These are phyloP conservation scores for Phytophthora pinifolia DNA, from an alignment of 352 stramenopile species.

Conservation along the genomic window DNA sequence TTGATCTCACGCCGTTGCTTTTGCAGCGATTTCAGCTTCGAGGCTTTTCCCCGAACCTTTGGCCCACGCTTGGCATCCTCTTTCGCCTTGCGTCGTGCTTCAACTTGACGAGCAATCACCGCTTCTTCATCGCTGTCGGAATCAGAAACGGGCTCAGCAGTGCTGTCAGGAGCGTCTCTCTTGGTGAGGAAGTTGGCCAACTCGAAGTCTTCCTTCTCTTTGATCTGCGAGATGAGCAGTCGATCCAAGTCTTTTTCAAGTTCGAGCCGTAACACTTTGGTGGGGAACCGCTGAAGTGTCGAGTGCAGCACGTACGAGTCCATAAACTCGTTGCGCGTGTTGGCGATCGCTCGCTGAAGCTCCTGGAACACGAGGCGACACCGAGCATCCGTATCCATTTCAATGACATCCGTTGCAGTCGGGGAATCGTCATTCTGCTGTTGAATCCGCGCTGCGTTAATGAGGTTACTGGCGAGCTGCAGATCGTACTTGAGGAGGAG, in stretches of 20 bases:
- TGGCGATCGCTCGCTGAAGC: conserved; percentile 87
- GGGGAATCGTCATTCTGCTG: conserved; percentile 31
- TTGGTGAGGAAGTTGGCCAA: conserved; percentile 46
- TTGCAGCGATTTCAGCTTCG: conserved; percentile 64
- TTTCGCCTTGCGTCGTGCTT: conserved; percentile 36
- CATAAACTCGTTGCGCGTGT: conserved; percentile 87
- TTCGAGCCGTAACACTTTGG: conserved; percentile 85
- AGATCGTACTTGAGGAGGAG: conserved; percentile 71
- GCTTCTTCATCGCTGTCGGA: conserved; percentile 81
- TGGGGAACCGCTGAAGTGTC: conserved; percentile 89
- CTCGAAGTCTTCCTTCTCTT: conserved; percentile 66
- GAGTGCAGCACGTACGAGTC: conserved; percentile 90
- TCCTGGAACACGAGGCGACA: conserved; percentile 89
- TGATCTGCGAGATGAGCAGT: conserved; percentile 86
- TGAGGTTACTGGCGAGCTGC: conserved; percentile 51
- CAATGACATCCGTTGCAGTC: conserved; percentile 39
- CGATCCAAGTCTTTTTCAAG: conserved; percentile 92
- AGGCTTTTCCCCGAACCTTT: conserved; percentile 52
- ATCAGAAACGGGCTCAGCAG: conserved; percentile 41
- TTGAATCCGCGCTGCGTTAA: conserved; percentile 40
- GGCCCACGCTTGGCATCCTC: conserved; percentile 31
- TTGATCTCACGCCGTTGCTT: conserved; percentile 79
- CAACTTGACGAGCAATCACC: conserved; percentile 50
- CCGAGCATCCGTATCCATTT: conserved; percentile 85
- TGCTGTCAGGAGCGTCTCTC: not conserved